These are phyloP conservation scores for Colletotrichum lentis DNA, from an alignment of 2,329 filamentous ascomycete species.

Conservation along the genomic window DNA sequence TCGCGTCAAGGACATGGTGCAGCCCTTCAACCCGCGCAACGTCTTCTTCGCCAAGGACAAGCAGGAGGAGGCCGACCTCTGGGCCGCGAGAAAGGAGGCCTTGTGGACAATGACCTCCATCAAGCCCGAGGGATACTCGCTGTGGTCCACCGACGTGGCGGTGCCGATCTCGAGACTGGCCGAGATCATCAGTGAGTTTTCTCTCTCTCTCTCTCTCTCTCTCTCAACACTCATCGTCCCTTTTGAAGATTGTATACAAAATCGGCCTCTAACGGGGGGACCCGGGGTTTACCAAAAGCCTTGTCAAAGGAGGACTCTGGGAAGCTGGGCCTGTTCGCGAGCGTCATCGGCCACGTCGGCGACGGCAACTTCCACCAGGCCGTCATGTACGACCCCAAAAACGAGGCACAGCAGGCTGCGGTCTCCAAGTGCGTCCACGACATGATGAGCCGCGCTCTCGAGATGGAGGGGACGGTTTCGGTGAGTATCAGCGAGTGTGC, in stretches of 20 bases:
- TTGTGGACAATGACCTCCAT: conserved; percentile 77
- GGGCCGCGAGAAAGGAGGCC: conserved; percentile 78
- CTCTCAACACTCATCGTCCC: too few species aligned
- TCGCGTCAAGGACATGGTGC: conserved; percentile 64
- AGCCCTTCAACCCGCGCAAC: conserved; percentile 57
- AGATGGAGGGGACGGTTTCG: conserved; percentile 76
- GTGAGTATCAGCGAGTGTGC: conserved; percentile 43
- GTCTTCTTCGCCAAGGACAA: conserved; percentile 74
- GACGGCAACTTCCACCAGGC: conserved; percentile 78
- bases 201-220: too few species aligned
- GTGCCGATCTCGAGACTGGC: conserved; percentile 77
- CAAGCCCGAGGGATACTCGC: conserved; percentile 64
- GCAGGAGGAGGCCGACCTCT: conserved; percentile 73
- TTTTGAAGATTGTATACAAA: too few species aligned
- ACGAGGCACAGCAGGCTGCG: conserved; percentile 59
- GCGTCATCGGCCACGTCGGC: conserved; percentile 77
- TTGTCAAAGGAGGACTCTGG: conserved; percentile 72
- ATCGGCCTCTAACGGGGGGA: too few species aligned
- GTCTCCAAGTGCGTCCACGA: conserved; percentile 69
- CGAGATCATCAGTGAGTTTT: conserved; percentile 69
- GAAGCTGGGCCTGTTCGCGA: conserved; percentile 68
- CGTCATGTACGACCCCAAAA: conserved; percentile 52
- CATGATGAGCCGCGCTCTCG: conserved; percentile 75
- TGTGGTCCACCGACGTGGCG: conserved; percentile 85
- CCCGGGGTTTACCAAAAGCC: too few species aligned